Conservation (phyloP, 2,329 filamentous ascomycete genomes). For the Alternaria alternata region DNA sequence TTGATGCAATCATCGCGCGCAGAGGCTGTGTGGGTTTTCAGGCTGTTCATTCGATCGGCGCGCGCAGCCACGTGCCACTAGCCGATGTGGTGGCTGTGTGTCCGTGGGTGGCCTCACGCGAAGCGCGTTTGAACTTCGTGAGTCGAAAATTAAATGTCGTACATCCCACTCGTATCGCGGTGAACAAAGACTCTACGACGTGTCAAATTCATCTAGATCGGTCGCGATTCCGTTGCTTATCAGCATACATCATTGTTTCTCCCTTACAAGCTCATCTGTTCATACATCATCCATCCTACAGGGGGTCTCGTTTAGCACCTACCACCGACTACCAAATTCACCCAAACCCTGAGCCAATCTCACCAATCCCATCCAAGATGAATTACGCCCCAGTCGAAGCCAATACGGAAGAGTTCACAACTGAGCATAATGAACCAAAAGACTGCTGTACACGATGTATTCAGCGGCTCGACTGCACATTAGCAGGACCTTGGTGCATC, state of each 20-base stretch:
- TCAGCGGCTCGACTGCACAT: constrained; percentile 10
- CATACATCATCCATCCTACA: not conserved
- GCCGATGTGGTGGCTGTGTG: not conserved
- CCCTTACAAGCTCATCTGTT: not conserved
- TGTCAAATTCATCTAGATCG: not conserved
- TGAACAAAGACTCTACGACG: not conserved
- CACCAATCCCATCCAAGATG: constrained; percentile 15
- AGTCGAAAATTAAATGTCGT: not conserved
- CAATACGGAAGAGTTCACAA: constrained; percentile 15
- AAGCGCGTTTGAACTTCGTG: not conserved
- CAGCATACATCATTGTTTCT: not conserved
- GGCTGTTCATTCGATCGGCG: not conserved
- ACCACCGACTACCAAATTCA: not conserved
- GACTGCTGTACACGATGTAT: constrained; percentile 19
- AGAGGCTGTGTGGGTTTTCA: not conserved
- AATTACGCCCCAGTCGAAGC: constrained; percentile 24
- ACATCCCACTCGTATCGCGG: not conserved
- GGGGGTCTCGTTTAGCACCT: not conserved
- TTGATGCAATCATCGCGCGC: not conserved
- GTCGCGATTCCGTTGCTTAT: too few relatives aligned
- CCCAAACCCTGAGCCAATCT: not conserved
- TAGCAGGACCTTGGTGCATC: constrained; percentile 10
- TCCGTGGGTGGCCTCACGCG: constrained; percentile 7
- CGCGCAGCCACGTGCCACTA: constrained; percentile 6
- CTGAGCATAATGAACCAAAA: constrained; percentile 13